Evolutionary conservation across 2,329 filamentous ascomycete species (phyloP).

Genomic region (Tolypocladium amazonense): DNA sequence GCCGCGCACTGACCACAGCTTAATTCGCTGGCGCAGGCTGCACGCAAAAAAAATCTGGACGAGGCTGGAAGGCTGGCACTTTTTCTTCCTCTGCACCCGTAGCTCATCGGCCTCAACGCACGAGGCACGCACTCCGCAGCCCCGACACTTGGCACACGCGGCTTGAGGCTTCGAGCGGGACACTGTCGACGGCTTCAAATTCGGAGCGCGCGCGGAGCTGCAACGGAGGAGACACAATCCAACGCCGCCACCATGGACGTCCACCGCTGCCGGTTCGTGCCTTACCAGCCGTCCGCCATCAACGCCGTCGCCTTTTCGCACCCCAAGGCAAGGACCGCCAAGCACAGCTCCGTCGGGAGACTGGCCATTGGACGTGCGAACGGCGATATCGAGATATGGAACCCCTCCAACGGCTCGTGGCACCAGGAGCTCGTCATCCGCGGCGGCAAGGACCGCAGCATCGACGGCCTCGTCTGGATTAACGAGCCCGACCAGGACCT

Average conservation of each 20-base stretch:
- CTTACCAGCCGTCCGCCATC: constrained; percentile 82
- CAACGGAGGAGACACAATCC: background rate
- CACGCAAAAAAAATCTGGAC: constrained; percentile 22
- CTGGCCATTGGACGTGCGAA: constrained; percentile 88
- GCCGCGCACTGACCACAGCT: constrained; percentile 22
- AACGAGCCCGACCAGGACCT: constrained; percentile 69
- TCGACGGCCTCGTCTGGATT: constrained; percentile 87
- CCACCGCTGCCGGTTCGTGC: constrained; percentile 92
- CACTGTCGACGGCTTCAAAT: background rate
- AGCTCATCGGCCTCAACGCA: background rate
- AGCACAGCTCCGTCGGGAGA: constrained; percentile 48
- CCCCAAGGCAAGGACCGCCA: constrained; percentile 37
- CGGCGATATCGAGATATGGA: constrained; percentile 97
- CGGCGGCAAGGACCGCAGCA: constrained; percentile 74
- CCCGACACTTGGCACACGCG: background rate
- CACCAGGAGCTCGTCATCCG: constrained; percentile 79
- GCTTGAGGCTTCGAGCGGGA: background rate
- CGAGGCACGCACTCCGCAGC: background rate
- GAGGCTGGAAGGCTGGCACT: constrained; percentile 14
- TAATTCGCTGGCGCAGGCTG: constrained; percentile 12
- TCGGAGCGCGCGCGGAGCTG: background rate
- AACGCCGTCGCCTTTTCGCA: constrained; percentile 94
- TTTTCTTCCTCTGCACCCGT: constrained; percentile 16
- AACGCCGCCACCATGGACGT: constrained; percentile 61
- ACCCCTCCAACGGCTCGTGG: constrained; percentile 73